phyloP scores from a whole-genome alignment of 352 stramenopile species.

The Phytopythium delawarense region DNA sequence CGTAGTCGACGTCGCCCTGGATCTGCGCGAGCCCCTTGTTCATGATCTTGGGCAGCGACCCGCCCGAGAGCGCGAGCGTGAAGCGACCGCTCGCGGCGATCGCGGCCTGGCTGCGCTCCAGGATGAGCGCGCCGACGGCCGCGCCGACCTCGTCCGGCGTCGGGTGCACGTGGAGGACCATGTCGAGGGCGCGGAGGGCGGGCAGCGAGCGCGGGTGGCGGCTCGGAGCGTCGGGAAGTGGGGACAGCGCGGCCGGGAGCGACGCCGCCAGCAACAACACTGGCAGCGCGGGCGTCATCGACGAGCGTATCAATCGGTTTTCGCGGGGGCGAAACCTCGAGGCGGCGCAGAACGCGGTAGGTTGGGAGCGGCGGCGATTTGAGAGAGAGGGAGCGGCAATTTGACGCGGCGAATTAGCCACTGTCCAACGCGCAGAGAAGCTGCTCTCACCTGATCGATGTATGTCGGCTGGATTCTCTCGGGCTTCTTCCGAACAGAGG shows the following conservation, averaged over 20 bases:
- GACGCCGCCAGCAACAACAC: neutral
- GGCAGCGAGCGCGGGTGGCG: neutral
- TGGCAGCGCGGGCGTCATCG: neutral
- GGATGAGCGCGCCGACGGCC: conserved; percentile 57
- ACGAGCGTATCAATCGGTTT: neutral
- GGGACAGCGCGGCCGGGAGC: neutral
- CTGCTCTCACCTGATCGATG: neutral
- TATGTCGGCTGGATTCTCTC: neutral
- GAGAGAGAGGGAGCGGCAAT: neutral
- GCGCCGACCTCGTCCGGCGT: conserved; percentile 56
- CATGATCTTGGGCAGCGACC: conserved; percentile 84
- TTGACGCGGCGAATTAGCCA: neutral
- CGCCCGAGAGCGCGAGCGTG: conserved; percentile 84
- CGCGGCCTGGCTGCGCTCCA: conserved; percentile 55
- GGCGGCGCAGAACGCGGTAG: neutral
- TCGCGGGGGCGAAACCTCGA: neutral
- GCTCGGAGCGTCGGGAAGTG: neutral
- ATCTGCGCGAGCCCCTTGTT: conserved; percentile 78
- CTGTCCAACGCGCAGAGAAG: neutral
- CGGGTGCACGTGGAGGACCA: conserved; percentile 54
- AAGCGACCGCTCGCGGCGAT: conserved; percentile 63
- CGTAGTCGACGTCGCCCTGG: conserved; percentile 87
- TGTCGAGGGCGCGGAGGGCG: conserved; percentile 9
- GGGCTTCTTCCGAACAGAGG: neutral
- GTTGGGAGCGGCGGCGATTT: neutral